These are phyloP conservation scores for Onygenales sp. DNA, from an alignment of 2,329 filamentous ascomycete genomes.

Conservation along the genomic window DNA sequence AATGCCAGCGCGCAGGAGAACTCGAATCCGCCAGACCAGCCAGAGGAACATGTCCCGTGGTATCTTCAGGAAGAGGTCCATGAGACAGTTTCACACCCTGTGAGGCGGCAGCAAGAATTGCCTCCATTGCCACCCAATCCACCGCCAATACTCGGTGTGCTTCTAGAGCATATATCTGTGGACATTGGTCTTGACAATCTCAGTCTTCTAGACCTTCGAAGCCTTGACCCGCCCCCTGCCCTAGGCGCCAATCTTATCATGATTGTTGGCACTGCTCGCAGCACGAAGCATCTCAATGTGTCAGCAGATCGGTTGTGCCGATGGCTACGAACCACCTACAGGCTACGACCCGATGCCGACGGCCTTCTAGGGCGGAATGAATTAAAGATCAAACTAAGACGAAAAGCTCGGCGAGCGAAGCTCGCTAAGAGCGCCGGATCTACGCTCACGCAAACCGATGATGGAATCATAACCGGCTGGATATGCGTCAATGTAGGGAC, in stretches of 20 bases:
- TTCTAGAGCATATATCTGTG: conserved; percentile 70
- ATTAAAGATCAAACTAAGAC: conserved; percentile 73
- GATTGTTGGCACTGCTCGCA: conserved; percentile 83
- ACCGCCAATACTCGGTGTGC: conserved; percentile 59
- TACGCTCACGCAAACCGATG: conserved; percentile 52
- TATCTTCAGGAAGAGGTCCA: conserved; percentile 50
- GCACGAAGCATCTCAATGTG: conserved; percentile 86
- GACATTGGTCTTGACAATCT: conserved; percentile 82
- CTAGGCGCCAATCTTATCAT: conserved; percentile 84
- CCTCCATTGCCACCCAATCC: conserved; percentile 58
- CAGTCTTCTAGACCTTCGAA: conserved; percentile 69
- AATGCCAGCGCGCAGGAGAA: not conserved
- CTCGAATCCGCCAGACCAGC: conserved; percentile 1
- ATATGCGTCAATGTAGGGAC: conserved; percentile 84
- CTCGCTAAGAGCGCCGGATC: conserved; percentile 64
- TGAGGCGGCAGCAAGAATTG: conserved; percentile 46
- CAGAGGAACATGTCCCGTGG: conserved; percentile 54
- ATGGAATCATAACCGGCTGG: conserved; percentile 89
- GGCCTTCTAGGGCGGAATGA: conserved; percentile 85
- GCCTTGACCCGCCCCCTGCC: conserved; percentile 75
- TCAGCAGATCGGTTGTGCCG: conserved; percentile 82
- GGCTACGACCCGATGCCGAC: conserved; percentile 68
- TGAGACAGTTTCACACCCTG: conserved; percentile 26
- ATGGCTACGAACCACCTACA: conserved; percentile 67
- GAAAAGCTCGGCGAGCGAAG: conserved; percentile 72